These are phyloP conservation scores for Neobulgaria alba DNA, from an alignment of 2,329 filamentous ascomycete genomes.

Conservation along the genomic window DNA sequence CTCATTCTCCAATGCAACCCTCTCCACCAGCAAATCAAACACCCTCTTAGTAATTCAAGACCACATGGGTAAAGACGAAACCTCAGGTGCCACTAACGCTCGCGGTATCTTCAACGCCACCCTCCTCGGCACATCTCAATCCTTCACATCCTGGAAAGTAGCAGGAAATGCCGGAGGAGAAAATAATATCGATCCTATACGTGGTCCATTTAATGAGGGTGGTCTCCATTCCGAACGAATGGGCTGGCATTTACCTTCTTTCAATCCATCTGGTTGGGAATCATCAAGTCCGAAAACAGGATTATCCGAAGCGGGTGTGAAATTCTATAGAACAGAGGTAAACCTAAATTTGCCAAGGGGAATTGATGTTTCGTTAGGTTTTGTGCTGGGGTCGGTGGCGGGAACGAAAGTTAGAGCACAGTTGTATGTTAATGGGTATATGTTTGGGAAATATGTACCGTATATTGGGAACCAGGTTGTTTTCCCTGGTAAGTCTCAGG, in stretches of 20 bases:
- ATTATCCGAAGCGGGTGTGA: conserved; percentile 42
- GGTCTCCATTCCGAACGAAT: conserved; percentile 49
- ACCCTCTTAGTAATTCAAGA: conserved; percentile 49
- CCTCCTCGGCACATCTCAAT: conserved; percentile 30
- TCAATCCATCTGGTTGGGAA: conserved; percentile 33
- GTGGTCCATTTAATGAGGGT: conserved; percentile 48
- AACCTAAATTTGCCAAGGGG: conserved; percentile 41
- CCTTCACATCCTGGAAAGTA: conserved; percentile 41
- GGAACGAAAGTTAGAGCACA: conserved; percentile 41
- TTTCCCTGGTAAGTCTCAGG: conserved; percentile 35
- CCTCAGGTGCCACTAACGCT: conserved; percentile 37
- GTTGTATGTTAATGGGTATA: conserved; percentile 57
- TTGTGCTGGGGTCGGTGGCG: conserved; percentile 40
- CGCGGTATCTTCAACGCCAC: conserved; percentile 45
- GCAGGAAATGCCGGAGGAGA: conserved; percentile 48
- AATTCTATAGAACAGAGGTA: conserved; percentile 46
- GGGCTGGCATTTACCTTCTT: conserved; percentile 50
- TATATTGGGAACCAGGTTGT: conserved; percentile 51
- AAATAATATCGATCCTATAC: conserved; percentile 43
- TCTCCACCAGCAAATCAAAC: conserved; percentile 35
- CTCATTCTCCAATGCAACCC: conserved; percentile 41
- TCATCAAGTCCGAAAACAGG: conserved; percentile 26
- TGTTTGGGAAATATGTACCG: conserved; percentile 52
- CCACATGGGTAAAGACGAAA: conserved; percentile 51
- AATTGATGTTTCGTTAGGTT: conserved; percentile 48